phyloP scores from a whole-genome alignment of 2,329 filamentous ascomycete genomes.

The Fusarium dimerum region DNA sequence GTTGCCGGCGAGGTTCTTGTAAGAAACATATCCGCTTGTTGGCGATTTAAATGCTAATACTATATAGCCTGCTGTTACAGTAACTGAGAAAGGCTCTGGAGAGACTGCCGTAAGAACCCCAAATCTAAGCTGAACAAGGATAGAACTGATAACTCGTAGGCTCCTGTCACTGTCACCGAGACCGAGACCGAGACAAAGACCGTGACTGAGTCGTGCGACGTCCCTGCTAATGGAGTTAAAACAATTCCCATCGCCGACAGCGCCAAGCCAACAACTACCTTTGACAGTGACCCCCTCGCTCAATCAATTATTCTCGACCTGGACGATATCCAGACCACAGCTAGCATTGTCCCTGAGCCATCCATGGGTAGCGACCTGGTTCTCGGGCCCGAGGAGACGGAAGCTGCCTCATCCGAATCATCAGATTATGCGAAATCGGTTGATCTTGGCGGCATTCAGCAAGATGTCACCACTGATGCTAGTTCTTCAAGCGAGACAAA shows the following conservation, averaged over 20 bases:
- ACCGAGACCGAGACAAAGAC: constrained; percentile 20
- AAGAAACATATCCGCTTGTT: neutral
- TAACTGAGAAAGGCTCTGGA: neutral
- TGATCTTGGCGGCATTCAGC: constrained; percentile 24
- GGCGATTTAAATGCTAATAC: neutral
- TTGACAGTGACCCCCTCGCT: constrained; percentile 17
- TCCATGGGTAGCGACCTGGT: constrained; percentile 20
- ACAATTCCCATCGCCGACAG: constrained; percentile 31
- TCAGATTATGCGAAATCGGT: constrained; percentile 16
- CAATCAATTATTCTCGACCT: constrained; percentile 1
- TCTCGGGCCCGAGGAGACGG: constrained; percentile 19
- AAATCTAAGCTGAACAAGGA: neutral
- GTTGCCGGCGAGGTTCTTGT: constrained; percentile 21
- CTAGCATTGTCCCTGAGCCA: constrained; percentile 15
- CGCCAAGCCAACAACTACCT: constrained; percentile 32
- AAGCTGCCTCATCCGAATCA: neutral
- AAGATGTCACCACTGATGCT: constrained; percentile 12
- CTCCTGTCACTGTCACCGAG: constrained; percentile 19
- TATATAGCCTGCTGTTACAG: neutral
- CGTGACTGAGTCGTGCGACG: constrained; percentile 5
- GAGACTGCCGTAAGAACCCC: neutral
- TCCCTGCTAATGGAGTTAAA: constrained; percentile 26
- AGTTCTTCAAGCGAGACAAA: constrained; percentile 14
- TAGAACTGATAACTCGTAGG: constrained; percentile 7
- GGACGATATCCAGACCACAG: neutral